These are phyloP conservation scores for Stachybotrys elegans DNA, from an alignment of 2,329 filamentous ascomycete genomes.

Conservation along the genomic window DNA sequence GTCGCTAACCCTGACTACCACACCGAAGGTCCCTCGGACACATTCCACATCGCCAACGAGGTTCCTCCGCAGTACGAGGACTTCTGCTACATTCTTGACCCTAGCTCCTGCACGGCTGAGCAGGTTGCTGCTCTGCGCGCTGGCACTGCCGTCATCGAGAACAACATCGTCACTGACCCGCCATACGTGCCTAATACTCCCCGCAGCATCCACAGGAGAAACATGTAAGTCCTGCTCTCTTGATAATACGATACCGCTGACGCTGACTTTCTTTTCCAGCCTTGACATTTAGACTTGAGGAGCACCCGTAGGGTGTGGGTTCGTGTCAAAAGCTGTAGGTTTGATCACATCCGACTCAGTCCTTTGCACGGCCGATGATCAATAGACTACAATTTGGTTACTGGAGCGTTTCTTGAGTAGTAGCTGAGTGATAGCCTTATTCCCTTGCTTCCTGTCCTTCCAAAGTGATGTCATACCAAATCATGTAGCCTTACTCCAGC, in stretches of 20 bases:
- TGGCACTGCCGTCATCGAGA: conserved; percentile 9
- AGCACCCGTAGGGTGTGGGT: too few relatives aligned
- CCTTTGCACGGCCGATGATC: too few relatives aligned
- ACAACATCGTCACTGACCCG: conserved; percentile 10
- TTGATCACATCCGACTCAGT: too few relatives aligned
- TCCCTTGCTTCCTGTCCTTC: too few relatives aligned
- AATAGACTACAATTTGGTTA: too few relatives aligned
- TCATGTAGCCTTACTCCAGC: too few relatives aligned
- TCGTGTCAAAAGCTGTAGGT: too few relatives aligned
- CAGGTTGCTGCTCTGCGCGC: conserved; percentile 9
- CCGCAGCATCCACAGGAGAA: neutral
- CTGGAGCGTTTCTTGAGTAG: too few relatives aligned
- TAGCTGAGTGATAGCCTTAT: too few relatives aligned
- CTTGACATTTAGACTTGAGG: too few relatives aligned
- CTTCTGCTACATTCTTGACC: conserved; percentile 18
- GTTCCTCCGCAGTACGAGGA: conserved; percentile 14
- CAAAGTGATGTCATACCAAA: too few relatives aligned
- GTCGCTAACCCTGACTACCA: conserved; percentile 9
- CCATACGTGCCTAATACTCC: neutral
- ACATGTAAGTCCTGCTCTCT: neutral
- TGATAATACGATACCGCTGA: neutral
- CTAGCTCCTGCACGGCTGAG: conserved; percentile 11
- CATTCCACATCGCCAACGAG: conserved; percentile 12
- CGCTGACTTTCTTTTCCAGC: too few relatives aligned
- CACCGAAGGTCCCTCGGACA: conserved; percentile 14